Percentiles rank a stretch among this genome's conserved stretches.
Conservation (phyloP, 225 moss, liverwort and hornwort genomes). For the Takakia lepidozioides region DNA sequence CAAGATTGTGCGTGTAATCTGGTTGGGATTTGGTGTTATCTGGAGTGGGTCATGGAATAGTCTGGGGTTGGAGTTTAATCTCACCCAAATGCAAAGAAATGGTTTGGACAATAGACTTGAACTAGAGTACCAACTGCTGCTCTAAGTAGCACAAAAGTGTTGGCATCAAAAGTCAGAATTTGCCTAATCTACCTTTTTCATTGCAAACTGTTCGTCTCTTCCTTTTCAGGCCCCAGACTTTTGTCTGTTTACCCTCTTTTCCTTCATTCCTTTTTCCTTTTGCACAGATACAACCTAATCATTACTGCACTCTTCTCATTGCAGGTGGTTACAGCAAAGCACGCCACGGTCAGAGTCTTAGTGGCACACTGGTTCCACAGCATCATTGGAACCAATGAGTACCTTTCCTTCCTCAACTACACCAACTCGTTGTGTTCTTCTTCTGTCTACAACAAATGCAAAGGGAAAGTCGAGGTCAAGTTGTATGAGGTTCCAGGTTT, state of each 20-base stretch:
- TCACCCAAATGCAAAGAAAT: too few species aligned
- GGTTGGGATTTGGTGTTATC: too few species aligned
- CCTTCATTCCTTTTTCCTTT: too few species aligned
- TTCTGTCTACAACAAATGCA: slow-evolving; percentile 35
- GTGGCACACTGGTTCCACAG: slow-evolving; percentile 41
- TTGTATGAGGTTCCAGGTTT: slow-evolving; percentile 45
- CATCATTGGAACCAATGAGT: slow-evolving; percentile 25
- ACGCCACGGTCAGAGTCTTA: slow-evolving; percentile 43
- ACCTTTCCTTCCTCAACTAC: slow-evolving; percentile 32
- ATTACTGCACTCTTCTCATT: not conserved
- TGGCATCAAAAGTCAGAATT: not conserved
- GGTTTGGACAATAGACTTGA: too few species aligned
- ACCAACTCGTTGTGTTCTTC: slow-evolving; percentile 45
- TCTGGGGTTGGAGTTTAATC: too few species aligned
- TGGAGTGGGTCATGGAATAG: too few species aligned
- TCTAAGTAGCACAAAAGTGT: not conserved
- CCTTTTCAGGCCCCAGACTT: not conserved
- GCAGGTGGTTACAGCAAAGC: slow-evolving; percentile 61
- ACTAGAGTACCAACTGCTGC: too few species aligned
- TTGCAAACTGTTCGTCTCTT: not conserved
- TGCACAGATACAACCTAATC: too few species aligned
- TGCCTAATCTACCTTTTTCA: too few species aligned
- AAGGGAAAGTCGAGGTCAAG: slow-evolving; percentile 45
- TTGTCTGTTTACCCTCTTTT: too few species aligned
- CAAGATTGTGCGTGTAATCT: too few species aligned